These are phyloP conservation scores for Chaetomium tenue DNA, from an alignment of 495 filamentous ascomycete species.

Conservation along the genomic window DNA sequence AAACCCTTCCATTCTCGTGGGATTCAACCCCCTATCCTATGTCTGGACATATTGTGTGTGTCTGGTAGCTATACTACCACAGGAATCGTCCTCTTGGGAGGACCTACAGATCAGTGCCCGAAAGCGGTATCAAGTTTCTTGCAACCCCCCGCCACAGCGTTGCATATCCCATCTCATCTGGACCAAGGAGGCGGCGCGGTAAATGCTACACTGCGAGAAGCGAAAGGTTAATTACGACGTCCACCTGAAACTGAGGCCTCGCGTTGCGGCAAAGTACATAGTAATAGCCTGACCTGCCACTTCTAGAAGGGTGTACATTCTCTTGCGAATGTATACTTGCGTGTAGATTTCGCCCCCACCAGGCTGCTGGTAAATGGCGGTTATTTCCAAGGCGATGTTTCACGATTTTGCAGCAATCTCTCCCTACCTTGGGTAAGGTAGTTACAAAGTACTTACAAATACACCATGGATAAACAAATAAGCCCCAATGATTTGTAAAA, in stretches of 20 bases:
- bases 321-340: no score
- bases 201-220: neutral
- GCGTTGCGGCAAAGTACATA: neutral
- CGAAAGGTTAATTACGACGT: neutral
- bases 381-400: neutral
- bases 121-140: conserved; percentile 1
- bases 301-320: no score
- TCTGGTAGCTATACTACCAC: no score
- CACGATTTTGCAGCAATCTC: neutral
- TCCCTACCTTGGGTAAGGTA: no score
- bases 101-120: no score
- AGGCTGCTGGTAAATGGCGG: no score
- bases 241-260: conserved; percentile 6
- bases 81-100: no score
- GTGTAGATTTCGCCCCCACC: no score
- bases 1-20: no score
- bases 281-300: neutral
- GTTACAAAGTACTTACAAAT: no score
- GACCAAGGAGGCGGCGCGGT: conserved; percentile 2
- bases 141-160: neutral
- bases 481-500: neutral
- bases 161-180: neutral
- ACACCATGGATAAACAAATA: neutral
- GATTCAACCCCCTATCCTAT: no score
- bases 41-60: no score